phyloP scores from a whole-genome alignment of 1,139 yeast species.

The Zygosaccharomyces sapae region DNA sequence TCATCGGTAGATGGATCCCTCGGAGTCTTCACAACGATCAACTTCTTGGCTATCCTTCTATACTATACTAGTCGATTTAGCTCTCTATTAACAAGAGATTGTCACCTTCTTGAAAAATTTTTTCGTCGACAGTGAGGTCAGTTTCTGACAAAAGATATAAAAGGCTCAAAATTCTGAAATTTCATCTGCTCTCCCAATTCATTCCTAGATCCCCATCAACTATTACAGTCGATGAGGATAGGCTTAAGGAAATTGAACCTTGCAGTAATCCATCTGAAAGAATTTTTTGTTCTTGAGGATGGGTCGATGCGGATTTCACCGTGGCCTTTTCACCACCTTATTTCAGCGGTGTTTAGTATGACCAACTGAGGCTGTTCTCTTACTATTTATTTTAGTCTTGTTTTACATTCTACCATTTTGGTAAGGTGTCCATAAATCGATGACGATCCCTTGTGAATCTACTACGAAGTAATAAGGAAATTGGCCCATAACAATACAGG shows the following conservation, averaged over 20 bases:
- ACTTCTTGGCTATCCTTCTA: slow-evolving; percentile 6
- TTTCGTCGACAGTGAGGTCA: slow-evolving; percentile 14
- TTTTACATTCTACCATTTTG: slow-evolving; percentile 43
- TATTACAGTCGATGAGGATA: slow-evolving; percentile 64
- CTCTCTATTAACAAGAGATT: not conserved
- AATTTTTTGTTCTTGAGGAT: slow-evolving; percentile 1
- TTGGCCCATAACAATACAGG: slow-evolving; percentile 67
- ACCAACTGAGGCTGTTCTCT: slow-evolving; percentile 35
- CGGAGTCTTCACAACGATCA: slow-evolving; percentile 2
- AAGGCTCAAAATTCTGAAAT: not conserved
- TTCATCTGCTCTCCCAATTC: not conserved
- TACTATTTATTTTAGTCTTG: not conserved
- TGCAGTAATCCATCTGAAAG: slow-evolving; percentile 22
- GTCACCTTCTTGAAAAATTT: slow-evolving; percentile 14
- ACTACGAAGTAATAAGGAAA: slow-evolving; percentile 57
- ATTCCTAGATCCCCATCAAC: slow-evolving; percentile 45
- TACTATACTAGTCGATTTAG: not conserved
- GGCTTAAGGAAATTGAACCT: slow-evolving; percentile 46
- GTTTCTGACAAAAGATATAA: not conserved
- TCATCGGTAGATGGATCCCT: not conserved
- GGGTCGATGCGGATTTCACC: slow-evolving; percentile 38
- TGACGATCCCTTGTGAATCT: slow-evolving; percentile 47
- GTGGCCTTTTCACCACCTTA: slow-evolving; percentile 42
- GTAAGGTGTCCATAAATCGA: slow-evolving; percentile 70
- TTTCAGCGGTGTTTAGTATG: slow-evolving; percentile 28